Evolutionary conservation across 257 asterid species (phyloP).

Genomic region (Rauvolfia tetraphylla): DNA sequence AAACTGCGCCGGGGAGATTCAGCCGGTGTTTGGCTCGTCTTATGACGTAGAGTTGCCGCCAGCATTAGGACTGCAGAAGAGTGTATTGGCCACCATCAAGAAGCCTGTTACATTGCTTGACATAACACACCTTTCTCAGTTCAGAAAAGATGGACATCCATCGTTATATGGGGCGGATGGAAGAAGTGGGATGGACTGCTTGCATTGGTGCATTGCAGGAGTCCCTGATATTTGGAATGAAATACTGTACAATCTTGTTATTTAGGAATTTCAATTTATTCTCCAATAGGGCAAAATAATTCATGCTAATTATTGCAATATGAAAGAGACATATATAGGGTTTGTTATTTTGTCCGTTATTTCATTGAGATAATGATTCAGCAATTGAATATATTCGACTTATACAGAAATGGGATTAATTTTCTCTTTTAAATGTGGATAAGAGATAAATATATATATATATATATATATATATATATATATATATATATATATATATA

Average conservation of each 20-base stretch:
- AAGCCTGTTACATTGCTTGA: slow-evolving; percentile 19
- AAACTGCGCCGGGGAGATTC: slow-evolving; percentile 12
- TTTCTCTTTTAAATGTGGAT: too few species aligned
- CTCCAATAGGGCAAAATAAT: background rate
- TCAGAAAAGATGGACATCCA: slow-evolving; percentile 29
- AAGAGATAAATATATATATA: too few species aligned
- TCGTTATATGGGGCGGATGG: slow-evolving; percentile 29
- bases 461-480: too few species aligned
- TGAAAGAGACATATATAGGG: too few species aligned
- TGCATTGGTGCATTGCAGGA: slow-evolving; percentile 91
- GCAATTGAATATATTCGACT: too few species aligned
- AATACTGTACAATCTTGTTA: slow-evolving; percentile 43
- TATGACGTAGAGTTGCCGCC: slow-evolving; percentile 17
- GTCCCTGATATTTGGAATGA: slow-evolving; percentile 92
- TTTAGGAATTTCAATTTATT: background rate
- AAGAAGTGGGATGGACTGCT: slow-evolving; percentile 42
- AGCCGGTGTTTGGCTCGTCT: slow-evolving; percentile 9
- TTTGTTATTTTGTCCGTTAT: too few species aligned
- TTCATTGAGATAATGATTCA: too few species aligned
- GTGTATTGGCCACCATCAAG: slow-evolving; percentile 11
- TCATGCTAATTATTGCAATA: too few species aligned
- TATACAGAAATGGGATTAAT: too few species aligned
- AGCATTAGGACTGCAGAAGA: slow-evolving; percentile 15
- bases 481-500: too few species aligned
- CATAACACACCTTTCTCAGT: slow-evolving; percentile 25